phyloP scores from a whole-genome alignment of 2,329 filamentous ascomycete species.

The Stylonectria norvegica region DNA sequence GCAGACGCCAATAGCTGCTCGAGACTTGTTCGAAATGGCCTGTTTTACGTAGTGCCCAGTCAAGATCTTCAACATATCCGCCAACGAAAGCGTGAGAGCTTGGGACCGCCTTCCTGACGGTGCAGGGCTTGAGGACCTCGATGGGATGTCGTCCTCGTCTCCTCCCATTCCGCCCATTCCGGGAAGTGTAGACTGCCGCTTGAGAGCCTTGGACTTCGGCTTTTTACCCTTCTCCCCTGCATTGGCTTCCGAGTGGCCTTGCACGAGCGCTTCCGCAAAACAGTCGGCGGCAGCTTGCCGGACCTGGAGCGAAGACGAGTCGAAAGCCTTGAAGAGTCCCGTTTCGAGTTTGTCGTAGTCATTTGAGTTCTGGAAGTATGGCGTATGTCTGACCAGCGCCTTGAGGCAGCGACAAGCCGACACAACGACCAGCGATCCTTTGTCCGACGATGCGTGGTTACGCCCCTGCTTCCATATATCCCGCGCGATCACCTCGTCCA shows the following conservation, averaged over 20 bases:
- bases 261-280: slow-evolving; percentile 77
- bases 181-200: slow-evolving; percentile 58
- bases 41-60: slow-evolving; percentile 76
- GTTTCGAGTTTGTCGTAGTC: slow-evolving; percentile 89
- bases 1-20: slow-evolving; percentile 81
- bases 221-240: slow-evolving; percentile 52
- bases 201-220: slow-evolving; percentile 61
- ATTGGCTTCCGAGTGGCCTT: slow-evolving; percentile 60
- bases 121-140: slow-evolving; percentile 70
- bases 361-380: slow-evolving; percentile 80
- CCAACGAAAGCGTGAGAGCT: slow-evolving; percentile 69
- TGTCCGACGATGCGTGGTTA: slow-evolving; percentile 72
- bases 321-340: slow-evolving; percentile 80
- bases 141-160: slow-evolving; percentile 69
- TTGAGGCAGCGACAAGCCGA: slow-evolving; percentile 77
- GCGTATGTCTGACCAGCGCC: slow-evolving; percentile 65
- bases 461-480: slow-evolving; percentile 93
- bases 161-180: slow-evolving; percentile 39
- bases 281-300: slow-evolving; percentile 84
- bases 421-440: slow-evolving; percentile 75
- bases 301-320: slow-evolving; percentile 70
- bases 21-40: slow-evolving; percentile 73
- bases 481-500: slow-evolving; percentile 81
- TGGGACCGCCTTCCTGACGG: slow-evolving; percentile 66
- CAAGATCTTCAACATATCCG: slow-evolving; percentile 74